Evolutionary conservation across 2,329 filamentous ascomycete species (phyloP).

Genomic region (Torrubiella hemipterigena): DNA sequence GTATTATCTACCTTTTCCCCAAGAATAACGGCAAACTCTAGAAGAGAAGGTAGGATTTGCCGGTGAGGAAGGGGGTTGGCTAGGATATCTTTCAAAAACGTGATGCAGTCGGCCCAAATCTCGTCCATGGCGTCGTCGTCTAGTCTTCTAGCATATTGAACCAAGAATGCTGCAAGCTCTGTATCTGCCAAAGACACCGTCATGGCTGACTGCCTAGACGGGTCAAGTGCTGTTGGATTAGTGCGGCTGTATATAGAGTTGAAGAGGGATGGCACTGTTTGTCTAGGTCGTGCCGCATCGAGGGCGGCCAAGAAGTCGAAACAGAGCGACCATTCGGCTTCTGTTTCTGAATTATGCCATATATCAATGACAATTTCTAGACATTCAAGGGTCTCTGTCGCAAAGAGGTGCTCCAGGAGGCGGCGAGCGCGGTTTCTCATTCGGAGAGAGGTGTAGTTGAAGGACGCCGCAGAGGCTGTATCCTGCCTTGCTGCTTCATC

Average conservation of each 20-base stretch:
- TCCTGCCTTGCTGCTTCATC: constrained; percentile 49
- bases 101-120: constrained; percentile 90
- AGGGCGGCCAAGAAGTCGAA: constrained; percentile 83
- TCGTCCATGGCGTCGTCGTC: constrained; percentile 98
- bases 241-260: constrained; percentile 93
- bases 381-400: constrained; percentile 84
- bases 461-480: constrained; percentile 61
- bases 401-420: constrained; percentile 84
- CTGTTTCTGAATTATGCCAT: constrained; percentile 50
- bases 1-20: constrained; percentile 97
- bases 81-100: constrained; percentile 80
- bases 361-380: constrained; percentile 81
- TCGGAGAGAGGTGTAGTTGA: constrained; percentile 78
- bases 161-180: constrained; percentile 78
- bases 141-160: constrained; percentile 78
- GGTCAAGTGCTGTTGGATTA: constrained; percentile 69
- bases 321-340: constrained; percentile 47
- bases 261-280: constrained; percentile 87
- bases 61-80: constrained; percentile 91
- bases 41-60: constrained; percentile 71
- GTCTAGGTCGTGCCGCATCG: constrained; percentile 80
- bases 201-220: constrained; percentile 72
- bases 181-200: constrained; percentile 74
- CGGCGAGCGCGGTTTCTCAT: constrained; percentile 83
- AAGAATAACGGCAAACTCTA: constrained; percentile 81